Conservation (phyloP, 2,329 filamentous ascomycete genomes). For the Aspergillus latus region DNA sequence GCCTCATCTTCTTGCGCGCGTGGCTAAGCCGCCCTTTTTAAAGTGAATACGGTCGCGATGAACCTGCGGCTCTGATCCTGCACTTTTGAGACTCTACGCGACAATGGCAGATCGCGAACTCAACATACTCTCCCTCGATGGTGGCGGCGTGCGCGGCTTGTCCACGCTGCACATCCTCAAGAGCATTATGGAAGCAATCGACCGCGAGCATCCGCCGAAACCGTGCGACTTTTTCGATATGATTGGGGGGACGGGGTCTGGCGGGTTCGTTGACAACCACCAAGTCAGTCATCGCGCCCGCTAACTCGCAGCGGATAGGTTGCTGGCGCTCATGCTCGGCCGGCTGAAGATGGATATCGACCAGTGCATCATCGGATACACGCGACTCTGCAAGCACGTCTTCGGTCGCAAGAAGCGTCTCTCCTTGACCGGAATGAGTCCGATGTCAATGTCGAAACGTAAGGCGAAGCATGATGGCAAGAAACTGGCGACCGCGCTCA, state of each 20-base stretch:
- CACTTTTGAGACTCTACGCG: not conserved
- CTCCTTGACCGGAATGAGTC: slow-evolving; percentile 10
- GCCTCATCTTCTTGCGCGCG: not conserved
- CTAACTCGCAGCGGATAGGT: slow-evolving; percentile 2
- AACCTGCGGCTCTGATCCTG: too few relatives aligned
- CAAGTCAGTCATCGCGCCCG: too few relatives aligned
- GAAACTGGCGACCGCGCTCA: slow-evolving; percentile 32
- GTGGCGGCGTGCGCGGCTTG: slow-evolving; percentile 43
- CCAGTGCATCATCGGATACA: slow-evolving; percentile 46
- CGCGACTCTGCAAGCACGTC: slow-evolving; percentile 37
- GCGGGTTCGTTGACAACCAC: slow-evolving; percentile 30
- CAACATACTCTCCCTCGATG: slow-evolving; percentile 35
- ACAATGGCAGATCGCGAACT: slow-evolving; percentile 20
- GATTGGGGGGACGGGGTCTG: slow-evolving; percentile 42
- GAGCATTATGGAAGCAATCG: slow-evolving; percentile 35
- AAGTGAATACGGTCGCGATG: not conserved
- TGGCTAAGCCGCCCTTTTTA: not conserved
- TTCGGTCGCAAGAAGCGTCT: slow-evolving; percentile 34
- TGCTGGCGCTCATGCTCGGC: slow-evolving; percentile 52
- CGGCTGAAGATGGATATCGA: slow-evolving; percentile 46
- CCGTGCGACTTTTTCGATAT: slow-evolving; percentile 44
- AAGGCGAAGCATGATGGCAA: slow-evolving; percentile 33
- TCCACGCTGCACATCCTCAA: slow-evolving; percentile 40
- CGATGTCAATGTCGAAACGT: slow-evolving; percentile 2
- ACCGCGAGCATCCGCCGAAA: slow-evolving; percentile 26